These are phyloP conservation scores for Lactarius pseudohatsudake DNA, from an alignment of 768 basidiomycete genomes.

Conservation along the genomic window DNA sequence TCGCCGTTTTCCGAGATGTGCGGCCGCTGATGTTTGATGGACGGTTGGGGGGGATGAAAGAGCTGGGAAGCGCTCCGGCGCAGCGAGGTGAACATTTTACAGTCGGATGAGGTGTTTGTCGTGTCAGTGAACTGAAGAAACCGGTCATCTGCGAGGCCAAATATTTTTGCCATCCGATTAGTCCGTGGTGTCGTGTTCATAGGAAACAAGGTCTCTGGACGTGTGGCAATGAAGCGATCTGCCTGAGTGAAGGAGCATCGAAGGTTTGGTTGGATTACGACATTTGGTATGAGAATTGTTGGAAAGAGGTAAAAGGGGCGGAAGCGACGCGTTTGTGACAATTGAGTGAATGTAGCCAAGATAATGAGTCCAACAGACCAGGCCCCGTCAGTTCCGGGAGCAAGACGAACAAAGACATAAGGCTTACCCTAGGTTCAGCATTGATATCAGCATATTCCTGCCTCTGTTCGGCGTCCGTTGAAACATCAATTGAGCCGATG, in stretches of 20 bases:
- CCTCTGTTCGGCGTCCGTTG: constrained; percentile 14
- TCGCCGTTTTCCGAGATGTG: constrained; percentile 53
- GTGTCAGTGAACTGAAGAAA: constrained; percentile 54
- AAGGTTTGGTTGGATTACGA: too few relatives aligned
- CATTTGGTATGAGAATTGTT: not conserved
- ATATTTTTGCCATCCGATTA: constrained; percentile 61
- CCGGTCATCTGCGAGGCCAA: constrained; percentile 58
- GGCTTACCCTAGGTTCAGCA: constrained; percentile 26
- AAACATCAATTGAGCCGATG: constrained; percentile 22
- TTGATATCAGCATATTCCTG: constrained; percentile 27
- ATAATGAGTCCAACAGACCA: not conserved
- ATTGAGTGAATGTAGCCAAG: not conserved
- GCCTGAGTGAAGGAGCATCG: constrained; percentile 39
- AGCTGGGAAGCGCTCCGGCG: constrained; percentile 55
- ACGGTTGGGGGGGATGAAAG: constrained; percentile 38
- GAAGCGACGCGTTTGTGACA: constrained; percentile 11
- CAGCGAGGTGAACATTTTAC: constrained; percentile 47
- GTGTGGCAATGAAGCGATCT: constrained; percentile 60
- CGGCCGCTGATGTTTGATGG: constrained; percentile 51
- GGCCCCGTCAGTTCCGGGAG: constrained; percentile 2
- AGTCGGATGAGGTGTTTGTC: constrained; percentile 36
- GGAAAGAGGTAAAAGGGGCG: not conserved
- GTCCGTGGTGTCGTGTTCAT: constrained; percentile 65
- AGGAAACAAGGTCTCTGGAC: constrained; percentile 51
- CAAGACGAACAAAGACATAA: not conserved